Conservation (phyloP, 2,329 filamentous ascomycete genomes). For the Sordariomycetes sp. region DNA sequence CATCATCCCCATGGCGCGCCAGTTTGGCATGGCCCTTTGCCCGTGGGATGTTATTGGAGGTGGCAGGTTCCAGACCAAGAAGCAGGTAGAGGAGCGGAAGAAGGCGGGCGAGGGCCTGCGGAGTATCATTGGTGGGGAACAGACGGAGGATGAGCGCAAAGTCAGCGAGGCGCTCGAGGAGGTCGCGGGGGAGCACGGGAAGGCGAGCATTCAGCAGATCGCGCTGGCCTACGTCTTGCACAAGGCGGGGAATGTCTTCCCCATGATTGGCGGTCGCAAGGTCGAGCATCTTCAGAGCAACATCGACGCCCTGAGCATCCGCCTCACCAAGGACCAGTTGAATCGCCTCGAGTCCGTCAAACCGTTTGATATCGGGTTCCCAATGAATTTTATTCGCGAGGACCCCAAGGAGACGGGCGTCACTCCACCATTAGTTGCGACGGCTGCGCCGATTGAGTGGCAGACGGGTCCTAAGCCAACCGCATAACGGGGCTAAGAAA, state of each 20-base stretch:
- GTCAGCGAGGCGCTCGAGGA: slow-evolving; percentile 45
- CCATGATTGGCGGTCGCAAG: slow-evolving; percentile 37
- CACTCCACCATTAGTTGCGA: no score
- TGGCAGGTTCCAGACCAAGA: slow-evolving; percentile 32
- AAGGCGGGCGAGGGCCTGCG: slow-evolving; percentile 21
- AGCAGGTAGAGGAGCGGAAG: slow-evolving; percentile 16
- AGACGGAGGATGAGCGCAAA: slow-evolving; percentile 33
- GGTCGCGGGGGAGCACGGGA: slow-evolving; percentile 41
- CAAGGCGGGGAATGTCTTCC: slow-evolving; percentile 30
- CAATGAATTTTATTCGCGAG: slow-evolving; percentile 22
- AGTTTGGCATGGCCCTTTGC: slow-evolving; percentile 33
- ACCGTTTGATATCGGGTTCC: slow-evolving; percentile 34
- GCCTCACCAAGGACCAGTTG: slow-evolving; percentile 36
- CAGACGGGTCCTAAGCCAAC: no score
- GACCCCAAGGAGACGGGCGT: slow-evolving; percentile 10
- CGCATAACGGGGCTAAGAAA: no score
- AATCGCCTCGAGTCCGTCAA: slow-evolving; percentile 36
- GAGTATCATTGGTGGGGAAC: slow-evolving; percentile 5
- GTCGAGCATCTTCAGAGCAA: slow-evolving; percentile 38
- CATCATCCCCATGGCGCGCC: slow-evolving; percentile 25
- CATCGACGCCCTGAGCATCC: slow-evolving; percentile 37
- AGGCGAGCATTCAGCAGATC: slow-evolving; percentile 43
- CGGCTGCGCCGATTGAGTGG: no score
- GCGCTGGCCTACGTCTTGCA: slow-evolving; percentile 41
- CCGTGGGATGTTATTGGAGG: slow-evolving; percentile 48